These are phyloP conservation scores for Colletotrichum sublineola DNA, from an alignment of 2,329 filamentous ascomycete genomes.

Conservation along the genomic window DNA sequence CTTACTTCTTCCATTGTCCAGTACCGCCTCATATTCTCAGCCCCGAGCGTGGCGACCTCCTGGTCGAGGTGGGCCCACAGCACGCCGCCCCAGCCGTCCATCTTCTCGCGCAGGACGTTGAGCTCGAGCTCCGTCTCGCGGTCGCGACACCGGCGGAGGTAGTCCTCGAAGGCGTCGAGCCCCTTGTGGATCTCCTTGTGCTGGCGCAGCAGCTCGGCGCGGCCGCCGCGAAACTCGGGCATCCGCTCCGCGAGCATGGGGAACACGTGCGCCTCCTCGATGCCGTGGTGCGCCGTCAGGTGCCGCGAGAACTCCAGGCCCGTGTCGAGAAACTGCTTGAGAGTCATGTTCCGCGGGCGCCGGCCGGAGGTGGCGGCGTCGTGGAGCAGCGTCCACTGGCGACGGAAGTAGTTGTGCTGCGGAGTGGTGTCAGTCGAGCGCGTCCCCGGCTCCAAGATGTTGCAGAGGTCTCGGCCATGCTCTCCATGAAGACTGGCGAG, in stretches of 20 bases:
- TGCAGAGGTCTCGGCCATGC: background rate
- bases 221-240: slow-evolving; percentile 75
- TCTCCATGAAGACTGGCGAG: background rate
- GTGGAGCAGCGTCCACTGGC: slow-evolving; percentile 79
- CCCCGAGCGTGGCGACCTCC: slow-evolving; percentile 82
- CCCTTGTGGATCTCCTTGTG: slow-evolving; percentile 85
- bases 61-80: slow-evolving; percentile 87
- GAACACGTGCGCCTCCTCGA: slow-evolving; percentile 87
- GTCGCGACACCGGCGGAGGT: slow-evolving; percentile 71
- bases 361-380: slow-evolving; percentile 70
- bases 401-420: slow-evolving; percentile 82
- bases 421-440: slow-evolving; percentile 35
- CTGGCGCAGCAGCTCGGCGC: slow-evolving; percentile 76
- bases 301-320: slow-evolving; percentile 79
- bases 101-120: slow-evolving; percentile 73
- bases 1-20: slow-evolving; percentile 84
- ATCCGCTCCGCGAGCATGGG: slow-evolving; percentile 82
- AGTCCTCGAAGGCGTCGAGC: slow-evolving; percentile 75
- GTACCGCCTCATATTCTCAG: slow-evolving; percentile 89
- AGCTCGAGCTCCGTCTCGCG: slow-evolving; percentile 73
- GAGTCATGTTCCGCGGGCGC: slow-evolving; percentile 73
- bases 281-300: slow-evolving; percentile 82
- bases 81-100: slow-evolving; percentile 84
- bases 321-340: slow-evolving; percentile 75
- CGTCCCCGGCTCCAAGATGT: background rate